A percentile compares a stretch with the other conserved stretches of the same genome.
phyloP scores from a whole-genome alignment of 305 asterid genomes.

The Fraxinus velutina region DNA sequence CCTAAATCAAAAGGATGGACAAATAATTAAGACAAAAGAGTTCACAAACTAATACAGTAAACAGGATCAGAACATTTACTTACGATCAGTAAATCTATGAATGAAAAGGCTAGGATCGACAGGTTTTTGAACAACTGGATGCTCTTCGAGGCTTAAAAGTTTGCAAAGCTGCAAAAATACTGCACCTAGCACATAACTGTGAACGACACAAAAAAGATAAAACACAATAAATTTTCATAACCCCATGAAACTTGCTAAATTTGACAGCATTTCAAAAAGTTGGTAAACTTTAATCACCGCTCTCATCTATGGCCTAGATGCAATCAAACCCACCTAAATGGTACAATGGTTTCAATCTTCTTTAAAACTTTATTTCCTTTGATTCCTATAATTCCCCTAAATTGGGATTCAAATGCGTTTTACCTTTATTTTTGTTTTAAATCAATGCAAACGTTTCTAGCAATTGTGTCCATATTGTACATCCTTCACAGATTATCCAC shows the following conservation, averaged over 20 bases:
- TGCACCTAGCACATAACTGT: conserved; percentile 82
- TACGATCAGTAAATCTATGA: conserved; percentile 71
- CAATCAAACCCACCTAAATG: background rate
- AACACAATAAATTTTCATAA: background rate
- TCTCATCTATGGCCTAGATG: background rate
- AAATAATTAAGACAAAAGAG: background rate
- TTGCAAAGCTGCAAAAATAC: conserved; percentile 87
- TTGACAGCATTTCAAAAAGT: background rate
- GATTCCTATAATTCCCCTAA: background rate
- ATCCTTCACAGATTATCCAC: background rate
- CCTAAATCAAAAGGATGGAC: background rate
- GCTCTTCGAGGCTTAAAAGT: conserved; percentile 61
- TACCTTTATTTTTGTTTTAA: background rate
- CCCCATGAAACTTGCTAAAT: conserved; percentile 10
- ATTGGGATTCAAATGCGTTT: background rate
- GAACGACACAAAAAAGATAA: conserved; percentile 13
- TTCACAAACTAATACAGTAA: conserved; percentile 3
- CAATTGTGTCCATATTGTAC: background rate
- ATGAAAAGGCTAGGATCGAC: conserved; percentile 92
- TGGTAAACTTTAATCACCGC: background rate
- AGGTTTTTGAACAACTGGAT: conserved; percentile 62
- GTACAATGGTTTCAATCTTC: background rate
- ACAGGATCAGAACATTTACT: conserved; percentile 28
- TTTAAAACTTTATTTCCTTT: background rate
- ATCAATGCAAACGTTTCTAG: background rate